A percentile compares a stretch with the other conserved stretches of the same genome.
Conservation (phyloP, 371 early-diverging fungal genomes). For the Mortierella sp. region DNA sequence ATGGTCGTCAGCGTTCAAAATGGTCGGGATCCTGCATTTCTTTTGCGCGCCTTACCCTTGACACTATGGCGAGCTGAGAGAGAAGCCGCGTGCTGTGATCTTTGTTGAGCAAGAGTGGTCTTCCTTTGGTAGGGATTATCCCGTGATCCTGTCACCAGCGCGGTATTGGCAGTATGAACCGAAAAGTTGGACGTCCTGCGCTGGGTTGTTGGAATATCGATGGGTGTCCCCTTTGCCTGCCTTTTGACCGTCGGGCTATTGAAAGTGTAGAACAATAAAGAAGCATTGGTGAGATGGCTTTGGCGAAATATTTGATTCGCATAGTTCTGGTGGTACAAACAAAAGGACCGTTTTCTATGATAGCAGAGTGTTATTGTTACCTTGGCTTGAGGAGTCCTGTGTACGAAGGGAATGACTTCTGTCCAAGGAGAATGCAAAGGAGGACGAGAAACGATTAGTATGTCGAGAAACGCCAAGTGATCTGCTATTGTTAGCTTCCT, state of each 20-base stretch:
- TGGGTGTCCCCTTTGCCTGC: conserved; percentile 32
- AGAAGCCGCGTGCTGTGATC: conserved; percentile 2
- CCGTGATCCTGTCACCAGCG: conserved; percentile 30
- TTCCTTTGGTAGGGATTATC: conserved; percentile 14
- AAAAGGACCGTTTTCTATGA: too few relatives aligned
- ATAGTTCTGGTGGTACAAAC: too few relatives aligned
- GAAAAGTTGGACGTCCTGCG: conserved; percentile 21
- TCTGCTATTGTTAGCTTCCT: not conserved
- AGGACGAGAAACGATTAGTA: not conserved
- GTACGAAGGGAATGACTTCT: not conserved
- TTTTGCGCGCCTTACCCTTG: not conserved
- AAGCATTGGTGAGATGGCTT: not conserved
- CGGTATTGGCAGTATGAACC: conserved; percentile 8
- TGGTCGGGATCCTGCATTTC: not conserved
- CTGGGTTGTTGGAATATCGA: conserved; percentile 30
- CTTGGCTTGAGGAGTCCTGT: conserved; percentile 5
- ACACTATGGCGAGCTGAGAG: not conserved
- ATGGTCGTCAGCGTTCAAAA: not conserved
- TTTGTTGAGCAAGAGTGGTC: conserved; percentile 8
- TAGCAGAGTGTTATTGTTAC: not conserved
- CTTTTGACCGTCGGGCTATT: conserved; percentile 13
- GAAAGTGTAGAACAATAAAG: not conserved
- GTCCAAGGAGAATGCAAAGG: not conserved
- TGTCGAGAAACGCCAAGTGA: not conserved
- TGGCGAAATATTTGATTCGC: not conserved